Conservation (phyloP, 306 rosid genomes). For the Cicer chorassanicum region DNA sequence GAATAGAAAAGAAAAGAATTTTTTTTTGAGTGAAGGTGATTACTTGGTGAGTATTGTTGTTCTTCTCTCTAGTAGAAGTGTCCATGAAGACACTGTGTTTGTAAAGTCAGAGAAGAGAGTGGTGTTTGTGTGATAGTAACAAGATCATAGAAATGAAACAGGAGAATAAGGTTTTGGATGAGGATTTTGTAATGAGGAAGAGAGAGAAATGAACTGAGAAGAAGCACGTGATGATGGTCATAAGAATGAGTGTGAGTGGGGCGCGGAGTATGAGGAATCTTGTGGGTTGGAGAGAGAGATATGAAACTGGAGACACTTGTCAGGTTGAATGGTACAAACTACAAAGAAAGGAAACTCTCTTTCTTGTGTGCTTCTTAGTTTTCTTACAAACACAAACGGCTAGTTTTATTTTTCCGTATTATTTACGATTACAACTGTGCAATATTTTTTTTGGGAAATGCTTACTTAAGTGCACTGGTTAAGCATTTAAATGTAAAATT, state of each 20-base stretch:
- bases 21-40: conserved; percentile 13
- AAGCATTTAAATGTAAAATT: too few relatives aligned
- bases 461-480: too few relatives aligned
- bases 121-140: neutral
- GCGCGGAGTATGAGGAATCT: conserved; percentile 60
- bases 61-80: conserved; percentile 32
- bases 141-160: conserved; percentile 33
- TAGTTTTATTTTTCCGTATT: conserved; percentile 55
- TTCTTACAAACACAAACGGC: conserved; percentile 70
- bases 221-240: conserved; percentile 63
- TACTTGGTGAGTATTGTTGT: conserved; percentile 27
- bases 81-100: conserved; percentile 45
- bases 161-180: conserved; percentile 32
- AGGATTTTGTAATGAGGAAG: conserved; percentile 37
- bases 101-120: conserved; percentile 31
- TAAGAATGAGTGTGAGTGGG: conserved; percentile 35
- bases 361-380: neutral
- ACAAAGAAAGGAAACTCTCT: conserved; percentile 15
- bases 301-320: conserved; percentile 45
- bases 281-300: conserved; percentile 56
- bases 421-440: too few relatives aligned
- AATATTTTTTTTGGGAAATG: too few relatives aligned
- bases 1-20: conserved; percentile 7
- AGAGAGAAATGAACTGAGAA: conserved; percentile 36
- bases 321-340: conserved; percentile 52